Evolutionary conservation across 306 rosid species (phyloP), one percentile per base, ranked within the genome.

Genomic region (Cicer arietinum): DNA sequence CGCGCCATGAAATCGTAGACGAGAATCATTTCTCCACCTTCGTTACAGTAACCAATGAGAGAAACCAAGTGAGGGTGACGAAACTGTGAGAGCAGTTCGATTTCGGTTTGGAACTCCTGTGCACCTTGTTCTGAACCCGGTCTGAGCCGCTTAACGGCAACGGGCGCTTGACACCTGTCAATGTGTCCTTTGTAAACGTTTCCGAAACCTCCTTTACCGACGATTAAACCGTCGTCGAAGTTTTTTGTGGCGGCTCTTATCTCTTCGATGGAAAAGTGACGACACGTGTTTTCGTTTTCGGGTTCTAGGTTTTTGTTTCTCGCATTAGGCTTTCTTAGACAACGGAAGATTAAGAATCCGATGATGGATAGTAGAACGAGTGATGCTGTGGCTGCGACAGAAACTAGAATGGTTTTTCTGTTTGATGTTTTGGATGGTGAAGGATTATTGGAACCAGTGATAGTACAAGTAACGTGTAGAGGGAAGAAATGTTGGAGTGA

Each of bases 1-100:
- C 76, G 84, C 6, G 48, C 14, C 91, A 88, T 88, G 59, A n/a
- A 75, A 6, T 88, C 91, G 9, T 85, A 85, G 3, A 88, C 64
- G 0, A 88, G 70, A 45, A 85, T 17, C 89, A 80, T 88, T 65
- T 88, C 89, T 0, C 25, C 63, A 0, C 3, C 69, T 3, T 69
- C 88, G 8, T 58, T 22, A 76, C 88, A 74, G 58, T 77, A 78
- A 1, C 88, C 88, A 0, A 84, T 81, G 9, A 84, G 81, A n/a
- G 85, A 63, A 10, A 81, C 85, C 43, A 84, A 63, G 69, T 84
- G 63, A 43, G 53, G 65, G 53, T 84, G 85, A 35, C 79, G 88
- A 7, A 84, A 53, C 22, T 54, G 45, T 0, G 88, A 84, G 20
- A 84, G 65, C 81, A 84, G 57, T 35, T 52, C 74, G 70, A 84